Conservation (phyloP, 352 stramenopile genomes). For the Phytophthora quininea region DNA sequence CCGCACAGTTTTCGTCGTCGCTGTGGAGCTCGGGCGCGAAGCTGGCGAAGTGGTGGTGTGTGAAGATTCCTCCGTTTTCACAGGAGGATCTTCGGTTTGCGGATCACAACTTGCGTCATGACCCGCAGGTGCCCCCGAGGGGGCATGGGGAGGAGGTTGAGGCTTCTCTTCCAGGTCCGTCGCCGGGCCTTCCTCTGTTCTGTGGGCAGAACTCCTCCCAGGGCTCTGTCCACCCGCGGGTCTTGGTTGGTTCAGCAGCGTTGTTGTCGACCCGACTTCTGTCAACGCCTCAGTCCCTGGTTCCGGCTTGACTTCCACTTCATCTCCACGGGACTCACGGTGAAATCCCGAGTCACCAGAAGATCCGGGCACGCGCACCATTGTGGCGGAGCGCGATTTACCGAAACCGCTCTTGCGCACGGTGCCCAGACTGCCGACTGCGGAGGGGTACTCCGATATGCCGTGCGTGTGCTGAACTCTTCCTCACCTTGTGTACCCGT, state of each 20-base stretch:
- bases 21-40: background rate
- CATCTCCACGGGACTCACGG: conserved; percentile 8
- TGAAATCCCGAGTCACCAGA: no score
- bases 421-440: background rate
- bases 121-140: background rate
- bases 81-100: background rate
- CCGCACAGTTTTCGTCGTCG: background rate
- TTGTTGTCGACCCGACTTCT: conserved; percentile 6
- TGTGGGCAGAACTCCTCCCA: conserved; percentile 5
- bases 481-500: no score
- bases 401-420: background rate
- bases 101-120: background rate
- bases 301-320: conserved; percentile 9
- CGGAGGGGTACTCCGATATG: background rate
- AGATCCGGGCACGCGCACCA: no score
- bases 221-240: conserved; percentile 3
- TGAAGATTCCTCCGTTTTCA: conserved; percentile 1
- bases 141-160: conserved; percentile 8
- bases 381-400: conserved; percentile 1
- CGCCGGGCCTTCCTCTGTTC: no score
- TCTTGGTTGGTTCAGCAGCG: conserved; percentile 13
- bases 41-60: conserved; percentile 2
- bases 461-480: no score
- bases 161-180: no score
- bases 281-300: conserved; percentile 4